A percentile compares a stretch with the other conserved stretches of the same genome.
Evolutionary conservation across 2,329 filamentous ascomycete species (phyloP).

Genomic region (Penicillium sp.): DNA sequence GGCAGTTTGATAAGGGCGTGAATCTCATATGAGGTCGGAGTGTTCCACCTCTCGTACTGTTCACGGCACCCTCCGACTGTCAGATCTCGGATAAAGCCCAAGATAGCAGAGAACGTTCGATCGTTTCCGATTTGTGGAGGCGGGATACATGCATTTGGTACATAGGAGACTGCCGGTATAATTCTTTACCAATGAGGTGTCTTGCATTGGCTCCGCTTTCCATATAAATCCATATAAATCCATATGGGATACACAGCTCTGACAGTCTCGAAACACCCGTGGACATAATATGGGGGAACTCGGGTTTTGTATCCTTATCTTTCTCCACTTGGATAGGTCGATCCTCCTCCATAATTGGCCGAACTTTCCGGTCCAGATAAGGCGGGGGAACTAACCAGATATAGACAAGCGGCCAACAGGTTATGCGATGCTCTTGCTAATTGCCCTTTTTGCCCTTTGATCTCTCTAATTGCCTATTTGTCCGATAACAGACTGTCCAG

Average conservation of each 20-base stretch:
- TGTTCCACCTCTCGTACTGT: constrained; percentile 2
- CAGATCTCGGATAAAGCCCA: constrained; percentile 6
- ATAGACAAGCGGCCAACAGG: neutral
- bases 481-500: neutral
- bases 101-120: constrained; percentile 4
- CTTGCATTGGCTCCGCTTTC: neutral
- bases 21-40: neutral
- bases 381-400: neutral
- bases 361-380: neutral
- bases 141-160: neutral
- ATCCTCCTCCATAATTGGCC: neutral
- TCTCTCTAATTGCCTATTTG: neutral
- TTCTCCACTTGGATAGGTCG: constrained; percentile 1
- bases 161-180: neutral
- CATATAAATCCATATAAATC: too few species aligned
- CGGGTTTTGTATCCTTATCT: constrained; percentile 1
- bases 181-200: neutral
- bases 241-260: neutral
- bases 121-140: neutral
- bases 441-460: neutral
- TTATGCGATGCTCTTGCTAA: constrained; percentile 24
- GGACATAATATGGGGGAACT: neutral
- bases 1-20: neutral
- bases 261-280: neutral
- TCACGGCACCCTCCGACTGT: constrained; percentile 8